Percentiles rank a stretch among this genome's conserved stretches.
Evolutionary conservation across 2,329 filamentous ascomycete species (phyloP).

Genomic region (Sporothrix mexicana): DNA sequence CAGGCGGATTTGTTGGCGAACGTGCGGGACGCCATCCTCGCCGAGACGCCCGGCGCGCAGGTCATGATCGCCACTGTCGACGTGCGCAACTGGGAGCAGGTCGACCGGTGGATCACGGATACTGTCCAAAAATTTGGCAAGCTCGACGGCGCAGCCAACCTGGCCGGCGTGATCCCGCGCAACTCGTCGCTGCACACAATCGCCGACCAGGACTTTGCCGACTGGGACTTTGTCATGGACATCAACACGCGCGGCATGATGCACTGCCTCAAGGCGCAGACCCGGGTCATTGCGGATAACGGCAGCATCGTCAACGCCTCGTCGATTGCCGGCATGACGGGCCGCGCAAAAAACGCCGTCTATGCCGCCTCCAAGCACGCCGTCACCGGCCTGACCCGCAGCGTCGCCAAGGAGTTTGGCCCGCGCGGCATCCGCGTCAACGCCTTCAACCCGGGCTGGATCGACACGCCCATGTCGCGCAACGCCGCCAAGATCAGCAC

Average conservation of each 20-base stretch:
- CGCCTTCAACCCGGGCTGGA: constrained; percentile 1
- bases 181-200: not conserved
- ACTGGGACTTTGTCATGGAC: constrained; percentile 15
- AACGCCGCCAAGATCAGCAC: not conserved
- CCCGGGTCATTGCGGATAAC: not conserved
- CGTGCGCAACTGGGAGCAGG: constrained; percentile 7
- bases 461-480: constrained; percentile 16
- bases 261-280: not conserved
- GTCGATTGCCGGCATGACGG: constrained; percentile 2
- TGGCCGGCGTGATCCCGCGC: constrained; percentile 2
- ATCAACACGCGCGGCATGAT: constrained; percentile 11
- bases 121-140: not conserved
- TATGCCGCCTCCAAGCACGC: not conserved
- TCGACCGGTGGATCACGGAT: not conserved
- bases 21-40: not conserved
- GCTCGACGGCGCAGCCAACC: constrained; percentile 3
- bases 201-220: constrained; percentile 1
- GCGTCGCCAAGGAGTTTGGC: not conserved
- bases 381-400: not conserved
- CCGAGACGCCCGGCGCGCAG: not conserved
- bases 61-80: not conserved
- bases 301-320: not conserved
- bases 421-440: not conserved
- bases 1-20: not conserved
- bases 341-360: not conserved